Evolutionary conservation across 805 yeast species (phyloP).

Genomic region (Candida sanyiensis): DNA sequence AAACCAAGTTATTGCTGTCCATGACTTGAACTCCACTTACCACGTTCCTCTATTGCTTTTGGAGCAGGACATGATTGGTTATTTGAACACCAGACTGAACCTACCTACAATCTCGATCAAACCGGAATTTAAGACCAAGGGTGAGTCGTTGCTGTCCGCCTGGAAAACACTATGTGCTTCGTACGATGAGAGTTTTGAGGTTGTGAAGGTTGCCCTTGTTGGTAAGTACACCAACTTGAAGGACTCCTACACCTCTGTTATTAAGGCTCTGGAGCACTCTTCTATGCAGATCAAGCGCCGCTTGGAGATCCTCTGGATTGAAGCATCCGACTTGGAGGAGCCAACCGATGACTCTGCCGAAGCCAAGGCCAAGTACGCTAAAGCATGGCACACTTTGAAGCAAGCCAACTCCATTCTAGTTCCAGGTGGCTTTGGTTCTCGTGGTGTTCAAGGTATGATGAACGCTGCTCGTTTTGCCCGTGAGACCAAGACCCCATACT

Average conservation of each 20-base stretch:
- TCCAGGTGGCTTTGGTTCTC: conserved; percentile 96
- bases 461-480: conserved; percentile 98
- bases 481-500: conserved; percentile 85
- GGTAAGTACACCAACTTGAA: conserved; percentile 96
- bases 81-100: conserved; percentile 60
- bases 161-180: conserved; percentile 79
- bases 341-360: conserved; percentile 55
- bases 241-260: conserved; percentile 91
- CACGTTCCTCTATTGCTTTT: conserved; percentile 91
- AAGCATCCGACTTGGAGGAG: conserved; percentile 83
- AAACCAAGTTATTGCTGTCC: conserved; percentile 95
- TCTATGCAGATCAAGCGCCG: conserved; percentile 84
- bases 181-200: conserved; percentile 78
- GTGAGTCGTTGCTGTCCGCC: conserved; percentile 60
- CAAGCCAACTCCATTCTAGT: conserved; percentile 95
- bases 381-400: conserved; percentile 92
- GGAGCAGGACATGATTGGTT: conserved; percentile 79
- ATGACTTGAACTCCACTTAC: conserved; percentile 93
- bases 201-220: conserved; percentile 90
- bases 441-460: conserved; percentile 99
- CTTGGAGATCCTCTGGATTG: conserved; percentile 92
- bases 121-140: conserved; percentile 51
- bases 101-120: conserved; percentile 45
- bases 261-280: conserved; percentile 92
- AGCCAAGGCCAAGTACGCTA: conserved; percentile 77